Evolutionary conservation across 768 basidiomycete genomes (phyloP), one percentile per base, ranked within the genome.

Genomic region (Auriscalpium vulgare): DNA sequence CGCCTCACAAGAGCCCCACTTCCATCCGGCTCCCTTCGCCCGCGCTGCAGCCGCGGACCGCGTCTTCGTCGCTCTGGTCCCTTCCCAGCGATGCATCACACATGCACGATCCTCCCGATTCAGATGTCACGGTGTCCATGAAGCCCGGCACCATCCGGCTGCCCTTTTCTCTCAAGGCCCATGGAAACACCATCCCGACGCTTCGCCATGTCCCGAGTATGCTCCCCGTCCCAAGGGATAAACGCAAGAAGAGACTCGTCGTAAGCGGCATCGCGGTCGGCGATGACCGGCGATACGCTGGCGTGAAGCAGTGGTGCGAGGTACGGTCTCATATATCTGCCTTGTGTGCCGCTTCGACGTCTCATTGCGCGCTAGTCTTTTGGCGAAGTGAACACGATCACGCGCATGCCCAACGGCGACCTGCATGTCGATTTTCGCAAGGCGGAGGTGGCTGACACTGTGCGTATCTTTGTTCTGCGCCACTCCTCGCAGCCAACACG

Each of bases 371-470:
- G 46, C 53, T 58, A 56, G 63, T 56, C 58, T 13, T 91, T 91
- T 69, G 88, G 88, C 44, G 87, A 88, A 70, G 69, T 91, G 10
- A 82, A 79, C 61, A 82, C 83, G 59, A 88, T 91, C 65, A 78
- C 75, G 38, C 75, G 87, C 51, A 81, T 85, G 76, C 83, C 84
- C 50, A 89, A 88, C 59, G 85, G 85, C 46, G 88, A 91, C 68
- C 70, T 90, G n/a, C 83, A 88, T 63, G 76, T 91, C 50, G 81
- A 85, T 63, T 91, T 89, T 64, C 78, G 81, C 48, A 81, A 79
- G 53, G 76, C 84, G 50, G 88, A 90, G 56, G 88, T 91, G 10
- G 88, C 88, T 19, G 88, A 90, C 59, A 90, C 85, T 8, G 88
- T 89, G 66, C 29, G 84, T 74, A 51, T 10, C 34, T 34, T 35